A percentile compares a stretch with the other conserved stretches of the same genome.
Conservation (phyloP, 2,329 filamentous ascomycete genomes). For the Neonectria neomacrospora region DNA sequence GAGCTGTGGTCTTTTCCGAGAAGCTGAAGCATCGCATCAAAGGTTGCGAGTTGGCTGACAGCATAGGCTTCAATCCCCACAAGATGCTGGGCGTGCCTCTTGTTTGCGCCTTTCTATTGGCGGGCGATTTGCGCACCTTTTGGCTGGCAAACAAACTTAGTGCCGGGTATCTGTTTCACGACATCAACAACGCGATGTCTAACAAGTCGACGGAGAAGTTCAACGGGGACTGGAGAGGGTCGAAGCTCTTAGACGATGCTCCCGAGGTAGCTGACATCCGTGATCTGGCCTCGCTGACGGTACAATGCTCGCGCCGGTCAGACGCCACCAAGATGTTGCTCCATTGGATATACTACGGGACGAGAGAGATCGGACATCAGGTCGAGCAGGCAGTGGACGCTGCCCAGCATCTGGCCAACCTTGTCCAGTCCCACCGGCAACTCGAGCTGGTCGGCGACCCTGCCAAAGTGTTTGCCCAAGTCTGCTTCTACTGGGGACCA, state of each 20-base stretch:
- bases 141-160: constrained; percentile 1
- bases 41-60: not conserved
- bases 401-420: not conserved
- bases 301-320: not conserved
- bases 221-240: not conserved
- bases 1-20: not conserved
- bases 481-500: constrained; percentile 1
- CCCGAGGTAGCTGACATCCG: constrained; percentile 1
- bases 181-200: not conserved
- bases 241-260: not conserved
- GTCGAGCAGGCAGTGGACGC: not conserved
- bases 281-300: constrained; percentile 10
- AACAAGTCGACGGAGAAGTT: not conserved
- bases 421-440: not conserved
- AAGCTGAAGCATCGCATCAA: constrained; percentile 1
- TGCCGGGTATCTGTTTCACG: constrained; percentile 1
- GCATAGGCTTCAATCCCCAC: not conserved
- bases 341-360: not conserved
- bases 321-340: constrained; percentile 1
- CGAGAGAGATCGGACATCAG: not conserved
- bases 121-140: not conserved
- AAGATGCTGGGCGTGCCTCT: constrained; percentile 1
- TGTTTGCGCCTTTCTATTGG: not conserved
- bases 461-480: not conserved
- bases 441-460: not conserved